A percentile compares a stretch with the other conserved stretches of the same genome.
Conservation (phyloP, 352 stramenopile species). For the Pythium oligandrum region DNA sequence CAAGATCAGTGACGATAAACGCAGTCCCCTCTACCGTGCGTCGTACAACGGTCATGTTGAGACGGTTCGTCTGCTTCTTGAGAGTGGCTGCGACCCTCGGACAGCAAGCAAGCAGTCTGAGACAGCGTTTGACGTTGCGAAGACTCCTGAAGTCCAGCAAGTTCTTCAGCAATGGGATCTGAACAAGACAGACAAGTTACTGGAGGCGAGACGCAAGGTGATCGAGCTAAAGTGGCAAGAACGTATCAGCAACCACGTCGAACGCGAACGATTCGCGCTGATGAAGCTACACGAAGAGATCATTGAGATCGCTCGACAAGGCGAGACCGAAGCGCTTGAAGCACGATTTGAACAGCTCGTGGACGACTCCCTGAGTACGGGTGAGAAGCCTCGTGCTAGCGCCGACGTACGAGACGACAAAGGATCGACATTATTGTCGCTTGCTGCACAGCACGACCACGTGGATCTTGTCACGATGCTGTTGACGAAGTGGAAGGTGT, state of each 20-base stretch:
- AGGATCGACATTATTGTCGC: slow-evolving; percentile 65
- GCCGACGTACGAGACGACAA: slow-evolving; percentile 77
- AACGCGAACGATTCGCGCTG: slow-evolving; percentile 78
- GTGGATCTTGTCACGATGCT: slow-evolving; percentile 51
- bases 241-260: slow-evolving; percentile 79
- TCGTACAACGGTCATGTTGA: slow-evolving; percentile 82
- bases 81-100: slow-evolving; percentile 68
- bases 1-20: slow-evolving; percentile 75
- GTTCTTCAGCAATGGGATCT: slow-evolving; percentile 71
- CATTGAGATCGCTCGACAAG: slow-evolving; percentile 36
- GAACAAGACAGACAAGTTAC: slow-evolving; percentile 53
- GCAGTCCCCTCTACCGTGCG: slow-evolving; percentile 79
- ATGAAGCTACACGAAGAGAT: slow-evolving; percentile 82
- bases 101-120: slow-evolving; percentile 73
- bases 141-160: slow-evolving; percentile 56
- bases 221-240: slow-evolving; percentile 83
- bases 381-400: slow-evolving; percentile 54
- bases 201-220: slow-evolving; percentile 52
- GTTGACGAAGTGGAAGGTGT: slow-evolving; percentile 53
- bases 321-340: slow-evolving; percentile 47
- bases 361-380: slow-evolving; percentile 56
- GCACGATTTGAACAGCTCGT: slow-evolving; percentile 62
- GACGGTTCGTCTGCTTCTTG: slow-evolving; percentile 61
- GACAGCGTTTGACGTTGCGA: slow-evolving; percentile 83
- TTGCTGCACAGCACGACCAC: slow-evolving; percentile 73